Percentiles rank a stretch among this genome's conserved stretches.
Conservation (phyloP, 495 filamentous ascomycete genomes). For the Antarctomyces pellizariae region DNA sequence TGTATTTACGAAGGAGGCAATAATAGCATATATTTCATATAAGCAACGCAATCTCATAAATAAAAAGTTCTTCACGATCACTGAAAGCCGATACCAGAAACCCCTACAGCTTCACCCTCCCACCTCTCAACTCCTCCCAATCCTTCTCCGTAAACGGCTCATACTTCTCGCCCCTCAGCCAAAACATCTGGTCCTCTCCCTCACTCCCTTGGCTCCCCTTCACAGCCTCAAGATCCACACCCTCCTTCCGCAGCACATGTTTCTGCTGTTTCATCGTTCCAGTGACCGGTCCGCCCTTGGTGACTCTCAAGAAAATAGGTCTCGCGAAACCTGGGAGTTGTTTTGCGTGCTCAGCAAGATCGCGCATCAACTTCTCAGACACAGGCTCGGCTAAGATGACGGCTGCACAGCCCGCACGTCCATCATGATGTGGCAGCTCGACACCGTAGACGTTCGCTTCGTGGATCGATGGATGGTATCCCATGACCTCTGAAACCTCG, state of each 20-base stretch:
- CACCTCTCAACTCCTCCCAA: conserved; percentile 42
- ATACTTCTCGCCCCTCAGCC: conserved; percentile 41
- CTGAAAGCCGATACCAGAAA: no score
- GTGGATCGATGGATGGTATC: conserved; percentile 35
- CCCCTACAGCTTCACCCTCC: conserved; percentile 40
- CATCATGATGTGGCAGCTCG: conserved; percentile 59
- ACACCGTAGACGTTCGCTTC: conserved; percentile 88
- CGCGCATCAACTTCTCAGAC: conserved; percentile 22
- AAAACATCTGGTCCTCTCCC: conserved; percentile 39
- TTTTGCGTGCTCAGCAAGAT: conserved; percentile 32
- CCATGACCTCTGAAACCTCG: conserved; percentile 56
- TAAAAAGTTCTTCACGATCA: no score
- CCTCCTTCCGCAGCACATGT: conserved; percentile 40
- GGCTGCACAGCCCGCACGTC: conserved; percentile 64
- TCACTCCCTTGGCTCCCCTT: no score
- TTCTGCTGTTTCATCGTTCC: conserved; percentile 84
- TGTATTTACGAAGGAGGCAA: no score
- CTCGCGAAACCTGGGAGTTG: conserved; percentile 49
- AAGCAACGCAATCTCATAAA: no score
- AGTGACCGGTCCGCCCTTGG: conserved; percentile 30
- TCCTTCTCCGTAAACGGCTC: conserved; percentile 38
- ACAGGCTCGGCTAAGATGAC: conserved; percentile 28
- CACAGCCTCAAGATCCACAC: conserved; percentile 41
- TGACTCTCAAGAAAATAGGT: conserved; percentile 54
- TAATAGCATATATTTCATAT: no score